These are phyloP conservation scores for Yamadazyma conglobata DNA, from an alignment of 1,139 yeast species.

Conservation along the genomic window DNA sequence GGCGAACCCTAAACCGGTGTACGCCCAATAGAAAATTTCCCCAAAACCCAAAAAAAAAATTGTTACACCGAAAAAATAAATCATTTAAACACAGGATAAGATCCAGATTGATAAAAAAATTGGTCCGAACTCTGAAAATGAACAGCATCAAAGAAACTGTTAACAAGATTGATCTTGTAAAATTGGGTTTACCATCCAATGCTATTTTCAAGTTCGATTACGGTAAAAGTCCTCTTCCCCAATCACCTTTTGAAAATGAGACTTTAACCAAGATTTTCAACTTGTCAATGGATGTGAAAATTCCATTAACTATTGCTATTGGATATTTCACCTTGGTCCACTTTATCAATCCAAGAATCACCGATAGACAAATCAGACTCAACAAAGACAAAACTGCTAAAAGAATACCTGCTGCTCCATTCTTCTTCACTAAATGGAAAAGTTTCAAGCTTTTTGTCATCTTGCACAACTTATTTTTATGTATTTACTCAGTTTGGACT, in stretches of 20 bases:
- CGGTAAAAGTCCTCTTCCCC: slow-evolving; percentile 31
- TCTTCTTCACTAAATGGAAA: slow-evolving; percentile 41
- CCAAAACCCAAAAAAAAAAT: slow-evolving; percentile 4
- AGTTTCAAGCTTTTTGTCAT: slow-evolving; percentile 56
- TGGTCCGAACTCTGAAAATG: slow-evolving; percentile 15
- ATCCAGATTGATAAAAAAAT: slow-evolving; percentile 11
- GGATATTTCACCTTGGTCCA: slow-evolving; percentile 62
- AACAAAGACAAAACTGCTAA: slow-evolving; percentile 14
- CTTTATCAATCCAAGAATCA: slow-evolving; percentile 43
- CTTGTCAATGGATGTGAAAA: slow-evolving; percentile 33
- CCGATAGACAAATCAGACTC: slow-evolving; percentile 31
- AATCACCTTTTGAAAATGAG: slow-evolving; percentile 33
- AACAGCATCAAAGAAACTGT: slow-evolving; percentile 5
- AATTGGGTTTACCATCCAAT: slow-evolving; percentile 37
- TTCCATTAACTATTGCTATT: slow-evolving; percentile 59
- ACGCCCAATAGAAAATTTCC: no score
- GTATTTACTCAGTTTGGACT: slow-evolving; percentile 70
- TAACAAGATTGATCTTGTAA: slow-evolving; percentile 19
- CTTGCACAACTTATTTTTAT: slow-evolving; percentile 59
- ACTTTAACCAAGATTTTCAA: slow-evolving; percentile 26
- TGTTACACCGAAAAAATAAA: neutral
- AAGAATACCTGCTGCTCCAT: slow-evolving; percentile 55
- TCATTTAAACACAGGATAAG: slow-evolving; percentile 3
- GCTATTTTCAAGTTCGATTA: slow-evolving; percentile 33
- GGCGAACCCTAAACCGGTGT: no score